Evolutionary conservation across 768 basidiomycete genomes (phyloP).

Genomic region (Leccinum boreale): DNA sequence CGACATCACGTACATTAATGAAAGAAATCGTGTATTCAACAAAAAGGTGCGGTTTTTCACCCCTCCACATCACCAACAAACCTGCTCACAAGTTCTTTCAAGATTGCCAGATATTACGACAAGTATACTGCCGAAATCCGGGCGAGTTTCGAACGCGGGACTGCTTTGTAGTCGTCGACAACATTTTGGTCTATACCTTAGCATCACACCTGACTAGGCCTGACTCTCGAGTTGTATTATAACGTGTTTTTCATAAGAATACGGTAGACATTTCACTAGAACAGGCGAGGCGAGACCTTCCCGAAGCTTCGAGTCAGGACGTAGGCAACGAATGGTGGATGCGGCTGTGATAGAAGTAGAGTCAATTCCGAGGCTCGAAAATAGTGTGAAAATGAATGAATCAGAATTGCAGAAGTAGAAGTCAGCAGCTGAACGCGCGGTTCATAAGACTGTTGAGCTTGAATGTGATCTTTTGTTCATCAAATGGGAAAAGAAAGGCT

Average conservation of each 20-base stretch:
- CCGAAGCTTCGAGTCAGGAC: background rate
- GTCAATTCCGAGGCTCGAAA: background rate
- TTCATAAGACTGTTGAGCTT: conserved; percentile 51
- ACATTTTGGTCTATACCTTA: conserved; percentile 11
- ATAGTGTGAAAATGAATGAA: background rate
- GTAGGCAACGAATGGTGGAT: background rate
- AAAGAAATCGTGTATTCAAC: conserved; percentile 96
- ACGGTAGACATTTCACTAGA: background rate
- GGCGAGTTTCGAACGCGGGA: conserved; percentile 96
- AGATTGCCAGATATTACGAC: conserved; percentile 95
- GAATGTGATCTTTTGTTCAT: conserved; percentile 43
- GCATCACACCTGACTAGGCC: conserved; percentile 4
- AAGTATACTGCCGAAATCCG: conserved; percentile 96
- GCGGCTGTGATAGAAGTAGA: background rate
- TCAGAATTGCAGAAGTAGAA: conserved; percentile 45
- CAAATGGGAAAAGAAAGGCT: conserved; percentile 14
- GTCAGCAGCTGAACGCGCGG: conserved; percentile 39
- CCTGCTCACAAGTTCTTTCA: background rate
- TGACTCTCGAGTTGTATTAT: conserved; percentile 8
- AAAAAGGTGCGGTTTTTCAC: conserved; percentile 63
- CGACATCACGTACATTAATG: conserved; percentile 99
- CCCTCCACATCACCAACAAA: background rate
- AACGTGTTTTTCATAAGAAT: background rate
- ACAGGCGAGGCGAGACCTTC: background rate
- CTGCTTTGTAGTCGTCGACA: conserved; percentile 58